Evolutionary conservation across 768 basidiomycete genomes (phyloP).

Genomic region (Sistotremastrum niveocremeum): DNA sequence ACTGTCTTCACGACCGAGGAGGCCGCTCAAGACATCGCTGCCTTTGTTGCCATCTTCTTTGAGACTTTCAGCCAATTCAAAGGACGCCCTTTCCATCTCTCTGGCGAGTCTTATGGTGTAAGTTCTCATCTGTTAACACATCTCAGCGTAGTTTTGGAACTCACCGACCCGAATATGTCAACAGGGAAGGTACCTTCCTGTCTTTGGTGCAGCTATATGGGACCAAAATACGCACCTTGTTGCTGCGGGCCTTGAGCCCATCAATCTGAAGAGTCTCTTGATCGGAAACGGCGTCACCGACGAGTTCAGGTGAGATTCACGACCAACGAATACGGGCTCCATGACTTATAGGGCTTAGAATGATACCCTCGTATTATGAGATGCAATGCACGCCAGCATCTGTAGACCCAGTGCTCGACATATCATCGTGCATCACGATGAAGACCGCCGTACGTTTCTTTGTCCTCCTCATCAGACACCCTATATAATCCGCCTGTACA

Average conservation of each 20-base stretch:
- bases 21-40: conserved; percentile 12
- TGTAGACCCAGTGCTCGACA: conserved; percentile 3
- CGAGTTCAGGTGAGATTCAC: background rate
- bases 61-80: conserved; percentile 13
- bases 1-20: conserved; percentile 11
- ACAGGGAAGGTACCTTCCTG: conserved; percentile 8
- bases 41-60: conserved; percentile 14
- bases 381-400: conserved; percentile 10
- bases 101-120: conserved; percentile 14
- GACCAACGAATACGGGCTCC: background rate
- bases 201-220: conserved; percentile 3
- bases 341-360: conserved; percentile 11
- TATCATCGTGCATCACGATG: conserved; percentile 10
- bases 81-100: conserved; percentile 12
- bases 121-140: background rate
- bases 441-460: background rate
- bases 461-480: too few species aligned
- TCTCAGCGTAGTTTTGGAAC: background rate
- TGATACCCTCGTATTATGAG: conserved; percentile 11
- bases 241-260: conserved; percentile 22
- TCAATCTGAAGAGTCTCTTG: conserved; percentile 4
- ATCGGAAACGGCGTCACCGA: conserved; percentile 7
- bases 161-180: background rate
- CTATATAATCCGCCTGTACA: too few species aligned
- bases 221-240: conserved; percentile 2